These are phyloP conservation scores for Ettlia oleoabundans DNA, from an alignment of 139 green algal species.

Conservation along the genomic window DNA sequence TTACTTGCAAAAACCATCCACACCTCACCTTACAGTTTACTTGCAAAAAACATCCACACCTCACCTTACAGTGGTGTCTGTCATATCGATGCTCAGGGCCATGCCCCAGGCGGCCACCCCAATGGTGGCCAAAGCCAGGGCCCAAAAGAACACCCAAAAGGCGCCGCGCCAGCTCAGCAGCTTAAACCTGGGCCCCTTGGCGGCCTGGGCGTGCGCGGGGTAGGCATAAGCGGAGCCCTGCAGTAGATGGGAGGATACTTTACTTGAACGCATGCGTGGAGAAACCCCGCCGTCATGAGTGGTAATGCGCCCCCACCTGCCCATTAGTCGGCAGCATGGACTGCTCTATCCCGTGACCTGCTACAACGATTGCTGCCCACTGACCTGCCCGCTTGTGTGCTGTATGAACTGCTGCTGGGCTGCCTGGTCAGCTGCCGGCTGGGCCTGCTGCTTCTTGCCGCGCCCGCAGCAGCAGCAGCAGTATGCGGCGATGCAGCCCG, in stretches of 20 bases:
- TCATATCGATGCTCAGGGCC: not conserved
- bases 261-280: too few species aligned
- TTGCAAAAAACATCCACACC: not conserved
- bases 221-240: not conserved
- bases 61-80: conserved; percentile 6
- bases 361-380: too few species aligned
- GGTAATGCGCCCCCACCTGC: too few species aligned
- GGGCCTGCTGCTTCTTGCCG: not conserved
- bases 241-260: too few species aligned
- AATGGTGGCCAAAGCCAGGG: not conserved
- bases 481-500: not conserved
- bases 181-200: not conserved
- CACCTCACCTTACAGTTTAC: too few species aligned
- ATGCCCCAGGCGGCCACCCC: conserved; percentile 18
- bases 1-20: too few species aligned
- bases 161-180: not conserved
- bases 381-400: not conserved
- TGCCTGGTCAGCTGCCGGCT: not conserved
- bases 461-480: conserved; percentile 10
- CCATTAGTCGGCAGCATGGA: too few species aligned
- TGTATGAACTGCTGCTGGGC: conserved; percentile 18
- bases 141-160: conserved; percentile 1
- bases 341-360: too few species aligned
- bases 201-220: not conserved
- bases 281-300: too few species aligned